A percentile compares a stretch with the other conserved stretches of the same genome.
Conservation (phyloP, 805 yeast genomes). For the Yamadazyma endophytica region DNA sequence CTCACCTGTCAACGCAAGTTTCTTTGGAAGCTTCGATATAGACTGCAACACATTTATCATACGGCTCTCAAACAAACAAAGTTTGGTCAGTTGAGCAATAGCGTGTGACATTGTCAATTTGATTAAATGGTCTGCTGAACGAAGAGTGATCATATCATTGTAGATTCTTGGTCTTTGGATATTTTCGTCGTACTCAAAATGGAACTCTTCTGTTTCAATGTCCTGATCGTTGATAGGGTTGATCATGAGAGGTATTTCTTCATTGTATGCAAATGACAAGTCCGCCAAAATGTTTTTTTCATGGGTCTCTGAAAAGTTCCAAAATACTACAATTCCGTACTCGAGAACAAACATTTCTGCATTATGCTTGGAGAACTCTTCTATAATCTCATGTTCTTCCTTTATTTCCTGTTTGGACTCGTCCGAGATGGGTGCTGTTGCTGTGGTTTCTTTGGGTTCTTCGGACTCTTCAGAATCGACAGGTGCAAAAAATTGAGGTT, state of each 20-base stretch:
- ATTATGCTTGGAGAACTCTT: conserved; percentile 51
- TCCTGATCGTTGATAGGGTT: conserved; percentile 82
- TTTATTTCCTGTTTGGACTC: conserved; percentile 1
- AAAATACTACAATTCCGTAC: conserved; percentile 95
- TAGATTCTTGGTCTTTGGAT: conserved; percentile 71
- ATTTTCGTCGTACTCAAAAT: conserved; percentile 63
- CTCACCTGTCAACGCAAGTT: conserved; percentile 85
- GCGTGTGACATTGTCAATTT: conserved; percentile 94
- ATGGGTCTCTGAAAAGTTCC: conserved; percentile 92
- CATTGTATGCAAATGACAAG: conserved; percentile 59
- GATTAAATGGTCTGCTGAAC: conserved; percentile 88
- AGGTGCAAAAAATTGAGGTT: conserved; percentile 82
- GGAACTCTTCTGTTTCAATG: conserved; percentile 87
- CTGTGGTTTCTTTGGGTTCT: conserved; percentile 2
- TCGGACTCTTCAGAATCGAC: conserved; percentile 11
- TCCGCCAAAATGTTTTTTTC: conserved; percentile 94
- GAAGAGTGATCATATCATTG: conserved; percentile 88
- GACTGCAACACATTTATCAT: conserved; percentile 80
- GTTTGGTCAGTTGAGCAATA: conserved; percentile 91
- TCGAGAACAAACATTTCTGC: conserved; percentile 87
- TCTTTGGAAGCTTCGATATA: conserved; percentile 84
- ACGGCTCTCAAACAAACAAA: conserved; percentile 86
- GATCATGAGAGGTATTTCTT: conserved; percentile 47
- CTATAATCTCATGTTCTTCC: conserved; percentile 4
- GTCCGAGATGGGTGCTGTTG: background rate